Conservation (phyloP, 2,329 filamentous ascomycete species). For the Myrmaecium sp. region DNA sequence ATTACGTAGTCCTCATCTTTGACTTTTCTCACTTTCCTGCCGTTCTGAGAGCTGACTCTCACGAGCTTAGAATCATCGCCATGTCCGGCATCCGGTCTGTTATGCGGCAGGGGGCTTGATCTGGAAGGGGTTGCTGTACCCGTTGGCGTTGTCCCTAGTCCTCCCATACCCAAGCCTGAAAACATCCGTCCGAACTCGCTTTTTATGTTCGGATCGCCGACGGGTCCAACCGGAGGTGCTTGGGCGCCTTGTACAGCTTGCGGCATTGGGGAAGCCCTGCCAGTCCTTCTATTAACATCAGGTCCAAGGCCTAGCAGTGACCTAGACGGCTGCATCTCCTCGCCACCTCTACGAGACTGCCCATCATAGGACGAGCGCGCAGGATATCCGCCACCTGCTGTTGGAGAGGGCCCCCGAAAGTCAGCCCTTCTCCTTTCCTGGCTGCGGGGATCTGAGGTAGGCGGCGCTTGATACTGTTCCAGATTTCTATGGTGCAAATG, state of each 20-base stretch:
- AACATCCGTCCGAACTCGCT: constrained; percentile 92
- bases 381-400: constrained; percentile 14
- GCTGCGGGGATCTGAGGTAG: constrained; percentile 20
- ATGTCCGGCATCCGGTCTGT: constrained; percentile 12
- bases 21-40: constrained; percentile 37
- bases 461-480: constrained; percentile 22
- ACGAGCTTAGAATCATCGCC: constrained; percentile 13
- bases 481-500: constrained; percentile 15
- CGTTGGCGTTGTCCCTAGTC: constrained; percentile 38
- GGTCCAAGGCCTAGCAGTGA: constrained; percentile 54
- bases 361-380: constrained; percentile 17
- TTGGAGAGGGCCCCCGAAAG: constrained; percentile 16
- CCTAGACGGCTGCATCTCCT: constrained; percentile 42
- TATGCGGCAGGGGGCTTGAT: constrained; percentile 29
- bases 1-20: constrained; percentile 57
- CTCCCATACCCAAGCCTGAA: constrained; percentile 73
- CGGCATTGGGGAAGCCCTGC: constrained; percentile 71
- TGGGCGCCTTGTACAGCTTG: constrained; percentile 90
- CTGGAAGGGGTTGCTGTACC: constrained; percentile 37
- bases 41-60: constrained; percentile 20
- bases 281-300: constrained; percentile 65
- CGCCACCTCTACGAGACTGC: constrained; percentile 26
- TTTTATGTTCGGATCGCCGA: constrained; percentile 77
- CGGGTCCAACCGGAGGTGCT: constrained; percentile 58
- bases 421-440: constrained; percentile 17